Evolutionary conservation across 768 basidiomycete genomes (phyloP).

Genomic region (Tylopilus balloui): DNA sequence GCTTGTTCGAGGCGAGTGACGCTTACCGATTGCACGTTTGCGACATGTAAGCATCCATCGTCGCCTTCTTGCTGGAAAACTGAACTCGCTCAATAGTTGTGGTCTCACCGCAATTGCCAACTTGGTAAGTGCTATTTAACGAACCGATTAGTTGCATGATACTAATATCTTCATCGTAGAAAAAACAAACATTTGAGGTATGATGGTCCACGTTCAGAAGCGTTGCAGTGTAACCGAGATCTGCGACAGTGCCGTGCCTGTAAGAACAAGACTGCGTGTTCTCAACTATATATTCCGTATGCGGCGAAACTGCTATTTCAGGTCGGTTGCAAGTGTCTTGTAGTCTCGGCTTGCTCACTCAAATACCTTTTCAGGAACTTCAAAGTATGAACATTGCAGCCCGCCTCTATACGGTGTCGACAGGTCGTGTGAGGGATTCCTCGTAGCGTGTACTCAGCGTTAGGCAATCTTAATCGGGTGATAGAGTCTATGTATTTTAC

Average conservation of each 20-base stretch:
- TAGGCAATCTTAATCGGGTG: not conserved
- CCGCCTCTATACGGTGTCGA: slow-evolving; percentile 80
- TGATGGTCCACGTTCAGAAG: slow-evolving; percentile 5
- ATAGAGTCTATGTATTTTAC: slow-evolving; percentile 34
- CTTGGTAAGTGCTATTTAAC: slow-evolving; percentile 51
- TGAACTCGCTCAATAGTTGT: slow-evolving; percentile 48
- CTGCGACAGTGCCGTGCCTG: slow-evolving; percentile 76
- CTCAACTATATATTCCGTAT: slow-evolving; percentile 90
- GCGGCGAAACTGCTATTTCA: slow-evolving; percentile 97
- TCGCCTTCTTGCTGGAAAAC: not conserved
- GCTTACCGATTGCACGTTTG: slow-evolving; percentile 94
- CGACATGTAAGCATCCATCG: slow-evolving; percentile 68
- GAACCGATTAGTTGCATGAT: slow-evolving; percentile 5
- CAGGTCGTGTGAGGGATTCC: slow-evolving; percentile 74
- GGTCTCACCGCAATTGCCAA: slow-evolving; percentile 97
- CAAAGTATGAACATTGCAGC: slow-evolving; percentile 96
- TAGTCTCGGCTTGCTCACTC: not conserved
- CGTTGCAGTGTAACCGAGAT: slow-evolving; percentile 3
- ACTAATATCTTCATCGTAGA: slow-evolving; percentile 38
- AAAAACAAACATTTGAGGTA: slow-evolving; percentile 97
- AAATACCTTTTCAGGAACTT: slow-evolving; percentile 54
- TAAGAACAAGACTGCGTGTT: slow-evolving; percentile 94
- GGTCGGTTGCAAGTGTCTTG: slow-evolving; percentile 38
- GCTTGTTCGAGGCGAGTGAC: slow-evolving; percentile 89
- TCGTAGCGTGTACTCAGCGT: slow-evolving; percentile 9